A percentile compares a stretch with the other conserved stretches of the same genome.
Conservation (phyloP, 345 rosid species). For the Geranium brycei region DNA sequence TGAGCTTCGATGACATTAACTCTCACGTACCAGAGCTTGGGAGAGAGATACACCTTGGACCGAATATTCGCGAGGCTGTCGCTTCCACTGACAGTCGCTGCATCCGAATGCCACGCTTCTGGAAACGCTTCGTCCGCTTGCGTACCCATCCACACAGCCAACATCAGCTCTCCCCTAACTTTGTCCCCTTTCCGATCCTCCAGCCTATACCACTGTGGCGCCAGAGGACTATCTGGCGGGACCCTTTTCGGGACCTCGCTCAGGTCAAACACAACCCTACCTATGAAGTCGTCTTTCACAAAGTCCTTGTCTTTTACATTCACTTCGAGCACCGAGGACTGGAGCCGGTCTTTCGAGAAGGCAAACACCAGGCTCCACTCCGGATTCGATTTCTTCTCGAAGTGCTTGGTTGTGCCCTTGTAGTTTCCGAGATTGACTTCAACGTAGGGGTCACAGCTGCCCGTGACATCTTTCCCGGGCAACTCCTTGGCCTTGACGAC, state of each 20-base stretch:
- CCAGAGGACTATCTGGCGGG: conserved; percentile 89
- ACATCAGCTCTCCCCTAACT: conserved; percentile 69
- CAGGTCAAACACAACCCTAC: conserved; percentile 58
- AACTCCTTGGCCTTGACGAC: conserved; percentile 86
- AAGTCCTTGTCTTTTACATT: conserved; percentile 73
- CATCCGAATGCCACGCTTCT: conserved; percentile 96
- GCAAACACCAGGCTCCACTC: conserved; percentile 95
- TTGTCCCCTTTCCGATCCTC: conserved; percentile 61
- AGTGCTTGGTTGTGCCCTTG: conserved; percentile 66
- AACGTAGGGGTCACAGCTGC: conserved; percentile 80
- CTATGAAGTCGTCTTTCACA: conserved; percentile 75
- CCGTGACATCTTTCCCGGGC: conserved; percentile 73
- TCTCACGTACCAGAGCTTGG: conserved; percentile 87
- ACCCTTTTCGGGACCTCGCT: conserved; percentile 76
- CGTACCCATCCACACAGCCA: conserved; percentile 96
- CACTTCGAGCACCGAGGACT: conserved; percentile 68
- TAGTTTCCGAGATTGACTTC: conserved; percentile 89
- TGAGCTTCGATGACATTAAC: conserved; percentile 93
- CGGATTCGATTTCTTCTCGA: conserved; percentile 69
- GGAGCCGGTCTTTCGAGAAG: conserved; percentile 67
- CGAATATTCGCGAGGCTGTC: conserved; percentile 74
- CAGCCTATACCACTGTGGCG: conserved; percentile 87
- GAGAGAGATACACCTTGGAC: conserved; percentile 84
- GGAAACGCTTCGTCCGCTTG: conserved; percentile 98
- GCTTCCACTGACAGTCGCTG: conserved; percentile 63